These are phyloP conservation scores for Cladosporium sp. DNA, from an alignment of 2,329 filamentous ascomycete genomes.

Conservation along the genomic window DNA sequence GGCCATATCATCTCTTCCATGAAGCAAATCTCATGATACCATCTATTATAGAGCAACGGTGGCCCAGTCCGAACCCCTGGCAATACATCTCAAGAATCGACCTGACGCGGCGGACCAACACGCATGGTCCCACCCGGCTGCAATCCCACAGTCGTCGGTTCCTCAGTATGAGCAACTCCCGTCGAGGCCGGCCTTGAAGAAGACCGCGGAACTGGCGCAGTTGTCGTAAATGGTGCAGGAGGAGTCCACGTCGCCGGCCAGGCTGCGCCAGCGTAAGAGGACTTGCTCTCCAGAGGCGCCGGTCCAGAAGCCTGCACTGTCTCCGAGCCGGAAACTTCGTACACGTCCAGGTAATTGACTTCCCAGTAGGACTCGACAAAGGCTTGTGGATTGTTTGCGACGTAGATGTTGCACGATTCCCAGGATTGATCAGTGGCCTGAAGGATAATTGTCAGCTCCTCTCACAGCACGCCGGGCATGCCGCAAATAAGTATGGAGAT, in stretches of 20 bases:
- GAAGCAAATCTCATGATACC: too few relatives aligned
- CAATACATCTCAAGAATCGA: too few relatives aligned
- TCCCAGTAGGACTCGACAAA: conserved; percentile 38
- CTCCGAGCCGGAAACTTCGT: conserved; percentile 11
- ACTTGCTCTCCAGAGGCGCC: background rate
- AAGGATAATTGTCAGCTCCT: too few relatives aligned
- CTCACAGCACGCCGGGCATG: too few relatives aligned
- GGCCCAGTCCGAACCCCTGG: too few relatives aligned
- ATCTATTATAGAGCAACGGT: too few relatives aligned
- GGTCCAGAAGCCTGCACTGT: background rate
- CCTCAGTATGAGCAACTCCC: background rate
- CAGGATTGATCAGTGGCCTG: conserved; percentile 18
- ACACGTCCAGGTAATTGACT: conserved; percentile 37
- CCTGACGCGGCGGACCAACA: background rate
- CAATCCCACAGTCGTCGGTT: background rate
- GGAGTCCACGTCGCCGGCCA: conserved; percentile 8
- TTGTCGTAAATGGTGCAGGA: background rate
- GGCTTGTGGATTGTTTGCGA: conserved; percentile 27
- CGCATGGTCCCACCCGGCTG: background rate
- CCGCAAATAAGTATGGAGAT: too few relatives aligned
- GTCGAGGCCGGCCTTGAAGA: background rate
- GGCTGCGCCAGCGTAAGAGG: conserved; percentile 2
- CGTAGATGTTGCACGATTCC: conserved; percentile 28
- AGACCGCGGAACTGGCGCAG: background rate
- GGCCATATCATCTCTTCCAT: too few relatives aligned